These are phyloP conservation scores for Dryas octopetala DNA, from an alignment of 306 rosid species.

Conservation along the genomic window DNA sequence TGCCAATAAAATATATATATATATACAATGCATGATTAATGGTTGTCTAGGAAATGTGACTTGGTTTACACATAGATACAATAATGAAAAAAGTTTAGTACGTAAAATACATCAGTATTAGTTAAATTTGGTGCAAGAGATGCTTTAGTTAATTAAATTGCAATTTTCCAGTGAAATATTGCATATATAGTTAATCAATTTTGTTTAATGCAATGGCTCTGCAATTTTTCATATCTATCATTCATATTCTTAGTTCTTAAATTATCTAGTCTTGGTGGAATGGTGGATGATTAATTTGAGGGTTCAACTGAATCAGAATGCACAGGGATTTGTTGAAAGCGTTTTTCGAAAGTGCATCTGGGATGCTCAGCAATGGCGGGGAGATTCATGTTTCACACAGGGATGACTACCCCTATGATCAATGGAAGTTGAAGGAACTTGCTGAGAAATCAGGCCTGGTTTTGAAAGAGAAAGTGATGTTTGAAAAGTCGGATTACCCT, in stretches of 20 bases:
- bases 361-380: slow-evolving; percentile 21
- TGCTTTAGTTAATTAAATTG: no score
- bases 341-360: slow-evolving; percentile 16
- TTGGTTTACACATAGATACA: no score
- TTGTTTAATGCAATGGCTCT: background rate
- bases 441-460: slow-evolving; percentile 7
- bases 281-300: background rate
- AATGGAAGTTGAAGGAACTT: slow-evolving; percentile 23
- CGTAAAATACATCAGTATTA: no score
- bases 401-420: slow-evolving; percentile 10
- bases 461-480: slow-evolving; percentile 17
- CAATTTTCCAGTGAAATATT: background rate
- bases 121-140: no score
- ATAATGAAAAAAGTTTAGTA: no score
- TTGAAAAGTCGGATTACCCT: background rate
- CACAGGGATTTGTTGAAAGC: slow-evolving; percentile 20
- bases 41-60: no score
- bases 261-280: background rate
- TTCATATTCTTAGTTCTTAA: background rate
- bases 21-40: no score
- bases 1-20: no score
- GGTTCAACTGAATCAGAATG: slow-evolving; percentile 7
- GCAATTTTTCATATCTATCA: background rate
- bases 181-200: background rate
- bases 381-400: slow-evolving; percentile 29